Conservation (phyloP, 768 basidiomycete genomes). For the Lactarius pseudohatsudake region DNA sequence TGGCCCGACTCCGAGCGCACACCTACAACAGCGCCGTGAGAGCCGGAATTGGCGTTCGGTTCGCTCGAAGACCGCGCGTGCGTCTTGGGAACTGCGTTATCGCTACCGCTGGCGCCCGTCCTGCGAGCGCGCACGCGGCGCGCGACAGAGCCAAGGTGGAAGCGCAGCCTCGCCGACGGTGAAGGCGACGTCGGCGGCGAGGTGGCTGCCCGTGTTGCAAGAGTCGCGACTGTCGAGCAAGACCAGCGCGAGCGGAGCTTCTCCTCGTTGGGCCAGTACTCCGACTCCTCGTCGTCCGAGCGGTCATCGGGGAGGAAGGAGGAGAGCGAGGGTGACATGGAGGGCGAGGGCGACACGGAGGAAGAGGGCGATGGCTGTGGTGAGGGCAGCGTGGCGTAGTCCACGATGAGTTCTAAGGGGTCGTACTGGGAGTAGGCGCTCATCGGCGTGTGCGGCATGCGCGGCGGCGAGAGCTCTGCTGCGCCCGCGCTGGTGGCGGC, state of each 20-base stretch:
- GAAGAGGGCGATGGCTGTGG: not conserved
- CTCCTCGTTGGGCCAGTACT: conserved; percentile 7
- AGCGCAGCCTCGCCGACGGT: conserved; percentile 31
- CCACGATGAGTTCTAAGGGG: conserved; percentile 14
- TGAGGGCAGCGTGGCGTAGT: not conserved
- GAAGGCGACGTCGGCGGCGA: conserved; percentile 15
- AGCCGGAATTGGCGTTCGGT: not conserved
- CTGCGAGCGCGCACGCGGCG: conserved; percentile 19
- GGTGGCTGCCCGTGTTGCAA: conserved; percentile 28
- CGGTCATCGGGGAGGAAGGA: not conserved
- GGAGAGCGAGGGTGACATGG: not conserved
- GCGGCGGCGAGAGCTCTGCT: conserved; percentile 26
- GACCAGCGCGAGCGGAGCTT: conserved; percentile 66
- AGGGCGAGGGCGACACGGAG: not conserved
- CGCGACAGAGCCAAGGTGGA: conserved; percentile 31
- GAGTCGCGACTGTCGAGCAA: conserved; percentile 54
- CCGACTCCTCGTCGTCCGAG: not conserved
- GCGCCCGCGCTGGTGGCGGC: conserved; percentile 34
- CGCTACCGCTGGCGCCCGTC: not conserved
- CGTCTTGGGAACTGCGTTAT: not conserved
- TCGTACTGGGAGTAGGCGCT: conserved; percentile 20
- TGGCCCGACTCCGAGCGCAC: conserved; percentile 38
- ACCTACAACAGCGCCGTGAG: not conserved
- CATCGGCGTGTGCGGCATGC: conserved; percentile 16
- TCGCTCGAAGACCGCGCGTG: conserved; percentile 20